Base-by-base conservation (phyloP, 345 rosid genomes). In the Pelargonium nanum region DNA sequence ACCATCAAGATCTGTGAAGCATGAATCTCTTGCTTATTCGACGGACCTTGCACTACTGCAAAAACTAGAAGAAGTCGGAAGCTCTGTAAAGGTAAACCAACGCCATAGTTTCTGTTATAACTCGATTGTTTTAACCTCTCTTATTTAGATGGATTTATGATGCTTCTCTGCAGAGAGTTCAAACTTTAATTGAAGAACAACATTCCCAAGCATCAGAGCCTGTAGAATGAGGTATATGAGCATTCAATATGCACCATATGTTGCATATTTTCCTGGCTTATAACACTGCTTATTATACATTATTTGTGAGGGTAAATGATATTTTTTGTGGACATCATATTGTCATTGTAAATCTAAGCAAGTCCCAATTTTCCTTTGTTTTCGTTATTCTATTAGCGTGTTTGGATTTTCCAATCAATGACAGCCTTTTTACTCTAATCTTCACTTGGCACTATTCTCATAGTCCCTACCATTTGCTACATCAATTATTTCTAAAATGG, bases 21-120 rank as follows among this genome's bases (percentile, higher is more conserved):
- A 70, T 10, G 86, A 78, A 56, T 55, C 54, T n/a, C 22, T 65
- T 60, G 58, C 77, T 56, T 17, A 60, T 60, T 45, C 77, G 26
- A 82, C 79, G 60, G 84, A 80, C 67, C 57, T 73, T 17, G 51
- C 68, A 26, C 62, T 85, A 45, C 69, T 85, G 59, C 87, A 80
- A 56, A 85, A 82, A 65, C 74, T 85, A 7, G 87, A 82, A 34
- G 91, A 85, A 71, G 77, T 85, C 67, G 87, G 84, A 67, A 75
- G 70, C 53, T 76, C 84, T 59, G 77, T 85, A 67, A 82, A 82
- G 84, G 91, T 85, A 67, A 61, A 44, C 56, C 30, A 24, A 50
- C 34, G 53, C 52, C 20, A 26, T 21, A 26, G 22, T 22, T 52
- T 61, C 24, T 62, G 26, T 58, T 55, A 4, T 22, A n/a, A 26